Base-by-base conservation (phyloP, 2,329 filamentous ascomycete species). In the Talaromyces sp. region DNA sequence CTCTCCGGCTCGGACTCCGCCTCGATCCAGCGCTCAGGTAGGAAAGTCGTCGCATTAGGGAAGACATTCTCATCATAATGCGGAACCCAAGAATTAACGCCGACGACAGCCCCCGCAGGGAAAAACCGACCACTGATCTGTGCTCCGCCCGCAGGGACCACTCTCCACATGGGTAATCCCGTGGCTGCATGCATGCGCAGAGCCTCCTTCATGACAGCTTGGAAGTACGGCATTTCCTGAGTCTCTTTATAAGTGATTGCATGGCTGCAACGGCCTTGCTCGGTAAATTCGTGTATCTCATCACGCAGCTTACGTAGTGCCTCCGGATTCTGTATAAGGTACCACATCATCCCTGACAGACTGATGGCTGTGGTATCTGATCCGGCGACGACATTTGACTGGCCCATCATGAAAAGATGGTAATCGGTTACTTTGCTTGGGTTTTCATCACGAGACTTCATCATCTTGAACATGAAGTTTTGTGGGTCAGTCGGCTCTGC, bases 161-260 rank as follows among this genome's bases (percentile, higher is more conserved):
- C 69, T 4, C 81, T 73, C 62, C 77, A 77, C n/a, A 83, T 65
- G 3, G 79, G 76, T 10, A 82, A 64, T 3, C 78, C 80, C 0
- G 75, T 74, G 0, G 79, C 76, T 1, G 80, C 73, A 45, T 81
- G 77, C 17, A 84, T 66, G 13, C 82, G 75, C 16, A 83, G 64
- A 0, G 77, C 76, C 61, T 84, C 81, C 47, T 82, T 81, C 35
- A 84, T 76, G 3, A 78, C 75, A 0, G 80, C 80, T 53, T 83
- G 76, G 14, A 83, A 70, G 54, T 83, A 85, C 0, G 78, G 79
- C 62, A 80, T 69, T 14, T 68, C 68, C 35, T 71, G 74, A 3
- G 57, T 71, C 56, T 75, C 73, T 27, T 68, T 75, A 61, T 71
- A 79, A 0, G 65, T 70, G 1, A 76, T 53, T 0, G 63, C 63